phyloP scores from a whole-genome alignment of 2,329 filamentous ascomycete species.

The Aspergillus pseudonomiae region DNA sequence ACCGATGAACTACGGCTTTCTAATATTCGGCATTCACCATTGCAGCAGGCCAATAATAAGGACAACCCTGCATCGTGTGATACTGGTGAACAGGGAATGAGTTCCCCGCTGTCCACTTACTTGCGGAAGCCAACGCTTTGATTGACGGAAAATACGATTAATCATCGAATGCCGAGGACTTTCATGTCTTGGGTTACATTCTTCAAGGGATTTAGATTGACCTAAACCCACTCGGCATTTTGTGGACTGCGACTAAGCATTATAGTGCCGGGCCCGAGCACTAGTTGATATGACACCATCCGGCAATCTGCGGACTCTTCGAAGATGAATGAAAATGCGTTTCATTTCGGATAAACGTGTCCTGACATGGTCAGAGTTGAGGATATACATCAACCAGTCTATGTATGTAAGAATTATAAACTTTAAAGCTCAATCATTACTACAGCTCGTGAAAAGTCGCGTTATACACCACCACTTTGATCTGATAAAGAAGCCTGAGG shows the following conservation, averaged over 20 bases:
- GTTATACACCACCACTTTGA: not conserved
- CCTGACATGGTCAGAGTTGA: accelerated
- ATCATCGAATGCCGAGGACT: not conserved
- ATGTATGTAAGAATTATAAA: not conserved
- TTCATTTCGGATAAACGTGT: not conserved
- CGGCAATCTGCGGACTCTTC: not conserved
- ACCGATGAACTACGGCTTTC: not conserved
- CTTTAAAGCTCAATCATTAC: not conserved
- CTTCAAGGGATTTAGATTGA: not conserved
- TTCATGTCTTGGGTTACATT: slow-evolving; percentile 5
- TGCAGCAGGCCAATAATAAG: not conserved
- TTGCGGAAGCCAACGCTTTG: not conserved
- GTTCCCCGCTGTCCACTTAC: not conserved
- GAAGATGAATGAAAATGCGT: not conserved
- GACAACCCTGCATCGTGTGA: not conserved
- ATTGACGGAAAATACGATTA: not conserved
- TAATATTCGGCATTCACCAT: slow-evolving; percentile 1
- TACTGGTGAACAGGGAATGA: not conserved
- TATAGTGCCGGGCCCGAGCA: not conserved
- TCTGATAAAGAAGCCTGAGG: not conserved
- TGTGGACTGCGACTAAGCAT: not conserved
- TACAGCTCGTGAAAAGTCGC: not conserved
- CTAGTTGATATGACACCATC: not conserved
- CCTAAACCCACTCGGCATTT: not conserved
- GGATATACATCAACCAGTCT: not conserved